Base-by-base conservation (phyloP, 2,329 filamentous ascomycete species). In the Hypoxylon sp. region DNA sequence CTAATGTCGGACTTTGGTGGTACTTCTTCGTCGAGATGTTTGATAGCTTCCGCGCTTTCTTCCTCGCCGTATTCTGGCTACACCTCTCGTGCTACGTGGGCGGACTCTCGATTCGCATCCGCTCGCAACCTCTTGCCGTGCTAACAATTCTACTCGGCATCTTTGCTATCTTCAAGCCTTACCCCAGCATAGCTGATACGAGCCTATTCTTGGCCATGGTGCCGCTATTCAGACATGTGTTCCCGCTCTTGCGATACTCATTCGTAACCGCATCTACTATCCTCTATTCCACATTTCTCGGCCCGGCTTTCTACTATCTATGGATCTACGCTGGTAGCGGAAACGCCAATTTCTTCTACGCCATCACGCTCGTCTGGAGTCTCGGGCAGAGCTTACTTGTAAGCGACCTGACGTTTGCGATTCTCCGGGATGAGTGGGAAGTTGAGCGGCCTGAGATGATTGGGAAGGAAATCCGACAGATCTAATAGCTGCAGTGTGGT, bases 1-100 rank as follows among this genome's bases (percentile, higher is more conserved):
- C 96, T 11, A 99, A 98, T 72, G 92, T 97, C 30, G 96, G 96
- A 1, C 85, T 99, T 1, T 99, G 96, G 96, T 99, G 96, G 96
- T 99, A 99, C 81, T 99, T 99, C 82, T 98, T 99, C 78, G 97
- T 97, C 73, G 95, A 99, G 78, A 99, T 99, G 90, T 99, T 99
- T 79, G 96, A 99, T 81, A 95, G 94, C 0, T 99, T 99, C 86
- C 89, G 96, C 41, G 91, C 92, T 73, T 99, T 99, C 85, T 99
- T 98, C 85, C 87, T 99, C 2, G 96, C 93, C 60, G 94, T 99
- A 52, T 99, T 99, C 82, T 98, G 97, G 94, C 87, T 99, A 67
- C 96, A 99, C 78, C 89, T 98, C 63, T 89, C 92, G 0, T 91
- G 92, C 41, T 99, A 99, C 80, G 93, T 97, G 36, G 92, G 91